Evolutionary conservation across 208 protist genomes (phyloP).

Genomic region (Trypanosoma conorhini): DNA sequence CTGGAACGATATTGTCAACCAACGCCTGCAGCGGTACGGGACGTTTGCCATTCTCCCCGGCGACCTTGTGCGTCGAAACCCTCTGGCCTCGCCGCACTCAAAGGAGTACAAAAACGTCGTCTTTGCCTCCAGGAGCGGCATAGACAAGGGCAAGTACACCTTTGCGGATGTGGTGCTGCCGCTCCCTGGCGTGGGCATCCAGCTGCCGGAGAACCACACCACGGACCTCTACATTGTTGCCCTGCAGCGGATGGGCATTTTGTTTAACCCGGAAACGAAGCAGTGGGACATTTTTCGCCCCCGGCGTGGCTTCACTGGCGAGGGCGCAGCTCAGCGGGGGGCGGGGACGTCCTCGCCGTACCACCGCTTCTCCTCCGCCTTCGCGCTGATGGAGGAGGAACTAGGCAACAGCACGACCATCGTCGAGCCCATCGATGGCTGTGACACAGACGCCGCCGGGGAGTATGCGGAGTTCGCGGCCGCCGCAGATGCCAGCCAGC

Average conservation of each 20-base stretch:
- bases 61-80: conserved; percentile 64
- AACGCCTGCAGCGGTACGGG: conserved; percentile 84
- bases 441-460: conserved; percentile 6
- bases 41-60: conserved; percentile 82
- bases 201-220: conserved; percentile 86
- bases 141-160: conserved; percentile 58
- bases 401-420: conserved; percentile 43
- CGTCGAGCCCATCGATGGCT: conserved; percentile 28
- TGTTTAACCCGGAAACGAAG: conserved; percentile 73
- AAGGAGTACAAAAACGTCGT: conserved; percentile 25
- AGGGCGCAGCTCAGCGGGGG: background rate
- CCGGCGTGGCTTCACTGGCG: conserved; percentile 5
- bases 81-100: conserved; percentile 28
- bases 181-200: conserved; percentile 66
- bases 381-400: conserved; percentile 74
- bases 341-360: conserved; percentile 44
- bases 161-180: conserved; percentile 79
- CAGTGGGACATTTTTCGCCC: conserved; percentile 82
- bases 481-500: conserved; percentile 7
- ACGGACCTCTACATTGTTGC: conserved; percentile 83
- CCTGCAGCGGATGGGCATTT: conserved; percentile 74
- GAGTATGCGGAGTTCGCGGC: no score
- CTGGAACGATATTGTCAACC: conserved; percentile 89
- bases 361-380: conserved; percentile 53
- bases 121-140: conserved; percentile 43